Evolutionary conservation across 768 basidiomycete genomes (phyloP).

Genomic region (Ramaria rubella): DNA sequence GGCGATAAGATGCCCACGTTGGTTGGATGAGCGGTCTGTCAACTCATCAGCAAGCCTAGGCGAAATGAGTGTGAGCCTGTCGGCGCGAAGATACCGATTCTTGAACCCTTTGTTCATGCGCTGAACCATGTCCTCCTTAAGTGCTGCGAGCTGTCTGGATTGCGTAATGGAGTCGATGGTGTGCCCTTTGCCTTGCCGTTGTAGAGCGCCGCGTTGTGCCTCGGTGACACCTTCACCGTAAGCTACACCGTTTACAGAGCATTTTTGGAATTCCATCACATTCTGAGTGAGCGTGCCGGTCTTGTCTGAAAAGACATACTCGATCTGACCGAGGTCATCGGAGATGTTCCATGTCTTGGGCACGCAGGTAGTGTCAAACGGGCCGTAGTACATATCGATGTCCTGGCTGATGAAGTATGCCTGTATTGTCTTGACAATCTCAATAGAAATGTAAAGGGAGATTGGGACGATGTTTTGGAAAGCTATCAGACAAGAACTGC

Average conservation of each 20-base stretch:
- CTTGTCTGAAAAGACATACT: constrained; percentile 92
- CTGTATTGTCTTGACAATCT: constrained; percentile 97
- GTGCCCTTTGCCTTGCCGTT: constrained; percentile 67
- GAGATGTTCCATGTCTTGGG: constrained; percentile 99
- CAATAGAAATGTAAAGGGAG: constrained; percentile 94
- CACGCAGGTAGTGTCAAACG: constrained; percentile 80
- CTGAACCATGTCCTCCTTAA: constrained; percentile 72
- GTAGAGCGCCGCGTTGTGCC: constrained; percentile 87
- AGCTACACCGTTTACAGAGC: constrained; percentile 72
- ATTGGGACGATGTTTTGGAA: constrained; percentile 98
- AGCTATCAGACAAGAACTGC: constrained; percentile 84
- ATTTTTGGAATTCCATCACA: constrained; percentile 97
- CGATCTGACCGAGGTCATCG: constrained; percentile 97
- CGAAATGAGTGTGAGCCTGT: constrained; percentile 82
- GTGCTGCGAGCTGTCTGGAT: constrained; percentile 48
- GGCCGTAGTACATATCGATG: constrained; percentile 90
- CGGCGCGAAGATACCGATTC: constrained; percentile 76
- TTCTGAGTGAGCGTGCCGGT: constrained; percentile 97
- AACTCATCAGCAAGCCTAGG: constrained; percentile 80
- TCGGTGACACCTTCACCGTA: constrained; percentile 97
- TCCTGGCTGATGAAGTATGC: constrained; percentile 96
- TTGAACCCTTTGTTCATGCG: constrained; percentile 75
- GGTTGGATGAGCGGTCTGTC: constrained; percentile 48
- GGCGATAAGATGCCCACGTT: constrained; percentile 60
- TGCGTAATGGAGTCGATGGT: constrained; percentile 66